A percentile compares a stretch with the other conserved stretches of the same genome.
Conservation (phyloP, 2,329 filamentous ascomycete genomes). For the Fusarium caatingaense region DNA sequence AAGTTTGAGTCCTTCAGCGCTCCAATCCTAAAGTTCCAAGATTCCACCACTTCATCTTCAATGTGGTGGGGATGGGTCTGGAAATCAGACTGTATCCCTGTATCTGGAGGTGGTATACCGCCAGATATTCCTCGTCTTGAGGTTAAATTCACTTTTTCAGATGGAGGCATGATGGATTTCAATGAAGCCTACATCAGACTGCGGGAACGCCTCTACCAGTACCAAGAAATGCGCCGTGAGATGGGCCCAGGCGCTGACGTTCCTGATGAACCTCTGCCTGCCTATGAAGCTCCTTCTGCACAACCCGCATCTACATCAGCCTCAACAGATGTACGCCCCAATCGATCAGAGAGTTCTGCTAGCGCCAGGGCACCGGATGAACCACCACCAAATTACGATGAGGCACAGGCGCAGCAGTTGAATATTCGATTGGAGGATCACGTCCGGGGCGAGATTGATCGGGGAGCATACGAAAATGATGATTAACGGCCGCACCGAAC, state of each 20-base stretch:
- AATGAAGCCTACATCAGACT: slow-evolving; percentile 84
- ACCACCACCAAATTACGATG: slow-evolving; percentile 91
- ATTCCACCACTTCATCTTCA: slow-evolving; percentile 81
- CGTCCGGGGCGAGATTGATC: slow-evolving; percentile 78
- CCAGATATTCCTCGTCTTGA: slow-evolving; percentile 78
- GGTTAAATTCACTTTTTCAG: slow-evolving; percentile 88
- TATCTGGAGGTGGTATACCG: slow-evolving; percentile 85
- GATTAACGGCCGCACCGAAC: slow-evolving; percentile 41
- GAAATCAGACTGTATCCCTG: slow-evolving; percentile 82
- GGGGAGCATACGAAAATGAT: slow-evolving; percentile 53
- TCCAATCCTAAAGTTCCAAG: slow-evolving; percentile 87
- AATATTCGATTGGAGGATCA: slow-evolving; percentile 73
- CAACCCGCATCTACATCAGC: slow-evolving; percentile 45
- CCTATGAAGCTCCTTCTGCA: slow-evolving; percentile 74
- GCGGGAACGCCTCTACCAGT: slow-evolving; percentile 85
- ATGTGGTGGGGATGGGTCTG: slow-evolving; percentile 96
- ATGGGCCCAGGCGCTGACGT: slow-evolving; percentile 73
- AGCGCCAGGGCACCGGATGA: slow-evolving; percentile 69
- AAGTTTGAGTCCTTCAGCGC: slow-evolving; percentile 87
- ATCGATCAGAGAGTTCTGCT: slow-evolving; percentile 52
- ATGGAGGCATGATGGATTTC: slow-evolving; percentile 95
- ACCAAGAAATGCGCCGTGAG: slow-evolving; percentile 78
- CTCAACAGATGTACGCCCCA: slow-evolving; percentile 42
- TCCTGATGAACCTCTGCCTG: slow-evolving; percentile 87
- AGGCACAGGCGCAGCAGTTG: slow-evolving; percentile 80